Base-by-base conservation (phyloP, 2,329 filamentous ascomycete species). In the Coleophoma cylindrospora region DNA sequence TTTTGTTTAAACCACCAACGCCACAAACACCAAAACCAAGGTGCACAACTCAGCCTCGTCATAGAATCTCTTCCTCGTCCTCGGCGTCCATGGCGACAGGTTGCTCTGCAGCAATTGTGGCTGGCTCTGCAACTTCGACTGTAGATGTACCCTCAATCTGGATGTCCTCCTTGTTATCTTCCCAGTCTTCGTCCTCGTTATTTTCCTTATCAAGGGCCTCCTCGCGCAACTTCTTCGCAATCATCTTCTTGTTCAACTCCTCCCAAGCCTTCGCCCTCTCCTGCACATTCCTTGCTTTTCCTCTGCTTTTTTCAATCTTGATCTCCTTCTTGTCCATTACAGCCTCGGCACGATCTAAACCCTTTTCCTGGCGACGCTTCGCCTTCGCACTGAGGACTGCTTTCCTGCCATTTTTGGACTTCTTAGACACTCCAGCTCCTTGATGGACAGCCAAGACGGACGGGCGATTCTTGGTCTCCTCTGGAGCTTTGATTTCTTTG, bases 391-490 rank as follows among this genome's bases (percentile, higher is more conserved):
- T 83, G 63, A 81, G 59, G 8, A 74, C 69, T n/a, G 69, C 58
- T 62, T 81, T 81, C 60, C 79, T 74, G 49, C 72, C 71, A 53
- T 71, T 70, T 65, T 82, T 87, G 53, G 72, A 62, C 69, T 86
- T 89, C 68, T 88, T 90, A 49, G 71, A 70, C 10, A 92, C 76
- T 32, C 89, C 88, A 15, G 83, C 77, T 2, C 73, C 71, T 63
- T 84, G 80, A 57, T 87, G 84, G 14, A 84, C 80, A 37, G 81
- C 81, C 38, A 90, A 80, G 15, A 89, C 76, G n/a, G 87, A 83
- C 27, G 83, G 81, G 4, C 83, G 79, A 54, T 76, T 70, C 51
- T 69, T 65, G 8, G 74, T 69, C 41, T 76, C 70, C 17, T 68
- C 55, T 2, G 81, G 79, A 11, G 76, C 72, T 53, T 75, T 71